Evolutionary conservation across 768 basidiomycete species (phyloP), one percentile per base, ranked within the genome.

Genomic region (Calocybe indica): DNA sequence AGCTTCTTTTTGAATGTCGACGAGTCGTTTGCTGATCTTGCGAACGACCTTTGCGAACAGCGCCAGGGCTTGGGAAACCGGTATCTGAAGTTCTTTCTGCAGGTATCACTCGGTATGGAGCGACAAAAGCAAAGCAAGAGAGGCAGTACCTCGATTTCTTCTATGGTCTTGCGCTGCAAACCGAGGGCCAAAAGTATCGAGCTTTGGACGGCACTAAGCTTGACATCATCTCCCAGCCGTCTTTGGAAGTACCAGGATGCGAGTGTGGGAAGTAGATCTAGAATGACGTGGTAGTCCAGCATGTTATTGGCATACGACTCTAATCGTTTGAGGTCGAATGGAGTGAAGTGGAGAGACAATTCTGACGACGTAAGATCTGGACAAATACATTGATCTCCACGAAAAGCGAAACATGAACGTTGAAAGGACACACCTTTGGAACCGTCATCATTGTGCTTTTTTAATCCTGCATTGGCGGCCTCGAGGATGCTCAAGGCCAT

Each of bases 221-320:
- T 78, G 13, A 88, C 69, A 12, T 83, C 83, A 5, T 73, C 73
- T 1, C 82, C 83, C 6, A 88, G 63, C 31, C 83, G 76, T 55
- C 73, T 77, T 56, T 91, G 82, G 63, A 98, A 99, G 68, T 86
- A 95, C 10, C 97, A 72, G n/a, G 76, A 68, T 2, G 92, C 82
- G 34, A 92, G 68, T 1, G 72, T 77, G 0, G 96, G 95, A 11
- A 99, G 74, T 22, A 98, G 74, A 63, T 99, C 96, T 36, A 98
- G 75, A 48, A 98, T 80, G 56, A 95, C 92, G 61, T 98, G 96
- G 58, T 95, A 97, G 65, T 98, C 96, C 37, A 98, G 76, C 81
- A 88, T 85, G 61, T 92, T 92, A 63, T 96, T 93, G 1, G 92
- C 88, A 54, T 99, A 99, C 5, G 95, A 89, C 56, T 94, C 88